A percentile compares a stretch with the other conserved stretches of the same genome.
phyloP scores from a whole-genome alignment of 306 rosid species.

The Ormosia emarginata region DNA sequence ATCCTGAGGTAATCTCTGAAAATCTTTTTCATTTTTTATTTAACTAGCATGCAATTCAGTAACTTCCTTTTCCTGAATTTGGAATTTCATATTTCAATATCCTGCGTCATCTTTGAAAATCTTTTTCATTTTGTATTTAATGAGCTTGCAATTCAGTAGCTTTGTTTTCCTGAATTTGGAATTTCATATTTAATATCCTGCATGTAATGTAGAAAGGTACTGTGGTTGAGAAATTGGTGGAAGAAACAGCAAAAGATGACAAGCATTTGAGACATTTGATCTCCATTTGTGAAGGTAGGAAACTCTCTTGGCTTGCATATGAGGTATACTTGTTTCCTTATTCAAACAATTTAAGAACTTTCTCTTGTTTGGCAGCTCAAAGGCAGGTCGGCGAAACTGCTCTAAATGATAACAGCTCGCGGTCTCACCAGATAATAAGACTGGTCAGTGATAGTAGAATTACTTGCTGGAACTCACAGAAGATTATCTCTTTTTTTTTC shows the following conservation, averaged over 20 bases:
- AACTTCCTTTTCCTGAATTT: background rate
- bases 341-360: background rate
- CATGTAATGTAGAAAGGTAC: constrained; percentile 81
- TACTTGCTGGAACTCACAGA: background rate
- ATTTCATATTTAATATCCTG: background rate
- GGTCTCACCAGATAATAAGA: constrained; percentile 98
- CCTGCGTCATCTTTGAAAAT: background rate
- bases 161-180: background rate
- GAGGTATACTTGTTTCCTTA: background rate
- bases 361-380: constrained; percentile 65
- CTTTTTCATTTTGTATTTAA: background rate
- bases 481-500: background rate
- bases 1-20: constrained; percentile 75
- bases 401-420: constrained; percentile 88
- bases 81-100: constrained; percentile 1
- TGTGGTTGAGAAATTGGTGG: constrained; percentile 91
- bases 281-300: constrained; percentile 89
- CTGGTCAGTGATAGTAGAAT: constrained; percentile 52
- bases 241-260: constrained; percentile 88
- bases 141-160: background rate
- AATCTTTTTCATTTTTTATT: background rate
- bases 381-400: constrained; percentile 99
- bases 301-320: background rate
- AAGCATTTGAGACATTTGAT: constrained; percentile 86
- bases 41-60: background rate